Evolutionary conservation across 768 basidiomycete genomes (phyloP).

Genomic region (Podaxis sp.): DNA sequence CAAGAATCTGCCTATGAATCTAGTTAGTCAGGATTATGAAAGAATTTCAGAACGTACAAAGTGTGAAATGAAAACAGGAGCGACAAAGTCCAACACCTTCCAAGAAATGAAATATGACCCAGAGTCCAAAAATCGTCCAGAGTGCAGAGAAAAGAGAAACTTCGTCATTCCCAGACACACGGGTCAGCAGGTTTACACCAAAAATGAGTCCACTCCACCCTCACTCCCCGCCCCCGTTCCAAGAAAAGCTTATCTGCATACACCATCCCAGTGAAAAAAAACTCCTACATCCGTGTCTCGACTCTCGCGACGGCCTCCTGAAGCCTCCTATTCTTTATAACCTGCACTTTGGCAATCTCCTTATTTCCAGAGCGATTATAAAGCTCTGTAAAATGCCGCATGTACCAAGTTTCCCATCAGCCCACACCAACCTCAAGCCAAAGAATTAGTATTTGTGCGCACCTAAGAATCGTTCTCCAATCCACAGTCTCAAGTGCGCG

Average conservation of each 20-base stretch:
- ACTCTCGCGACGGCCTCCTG: conserved; percentile 24
- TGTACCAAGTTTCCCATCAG: neutral
- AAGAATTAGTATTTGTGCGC: conserved; percentile 21
- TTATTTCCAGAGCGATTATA: conserved; percentile 57
- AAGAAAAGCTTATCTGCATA: neutral
- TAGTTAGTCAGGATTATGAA: neutral
- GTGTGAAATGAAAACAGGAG: neutral
- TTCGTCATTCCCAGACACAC: neutral
- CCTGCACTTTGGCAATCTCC: conserved; percentile 45
- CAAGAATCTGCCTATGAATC: neutral
- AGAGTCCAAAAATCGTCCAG: neutral
- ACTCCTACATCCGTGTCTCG: conserved; percentile 18
- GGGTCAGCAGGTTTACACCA: neutral
- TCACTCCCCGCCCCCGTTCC: neutral
- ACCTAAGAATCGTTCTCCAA: conserved; percentile 71
- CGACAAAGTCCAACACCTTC: neutral
- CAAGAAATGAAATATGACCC: neutral
- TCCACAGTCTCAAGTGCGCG: conserved; percentile 67
- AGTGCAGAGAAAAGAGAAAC: neutral
- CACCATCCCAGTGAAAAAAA: neutral
- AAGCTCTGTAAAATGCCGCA: conserved; percentile 42
- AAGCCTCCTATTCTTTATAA: conserved; percentile 38
- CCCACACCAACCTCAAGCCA: conserved; percentile 3
- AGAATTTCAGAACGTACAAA: neutral
- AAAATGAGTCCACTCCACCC: neutral